Base-by-base conservation (phyloP, 2,329 filamentous ascomycete species). In the Phialophora chinensis region DNA sequence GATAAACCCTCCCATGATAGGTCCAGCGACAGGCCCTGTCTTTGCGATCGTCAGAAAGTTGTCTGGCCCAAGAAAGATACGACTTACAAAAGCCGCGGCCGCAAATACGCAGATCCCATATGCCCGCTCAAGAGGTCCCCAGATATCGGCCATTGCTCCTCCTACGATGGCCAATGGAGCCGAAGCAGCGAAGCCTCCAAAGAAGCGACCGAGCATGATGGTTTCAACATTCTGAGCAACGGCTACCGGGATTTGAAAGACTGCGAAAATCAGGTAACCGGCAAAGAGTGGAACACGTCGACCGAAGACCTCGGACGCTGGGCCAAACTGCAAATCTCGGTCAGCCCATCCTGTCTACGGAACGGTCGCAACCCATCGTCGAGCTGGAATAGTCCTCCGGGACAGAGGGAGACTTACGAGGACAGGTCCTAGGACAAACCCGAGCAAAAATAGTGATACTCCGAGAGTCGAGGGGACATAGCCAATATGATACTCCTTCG, bases 241-340 rank as follows among this genome's bases (percentile, higher is more conserved):
- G 2, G 82, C 85, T 12, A 85, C 82, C 0, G 84, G 82, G 57
- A 87, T 83, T 63, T 86, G 82, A 66, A 87, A 86, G 52, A 87
- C 80, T 1, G 79, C 78, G 63, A 86, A 85, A 20, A 80, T 65
- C 12, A 77, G 71, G 69, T 83, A 83, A 0, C 83, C 84, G 23
- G 80, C 70, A 73, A 85, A 82, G 4, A 87, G 73, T 1, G 84
- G 83, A 3, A 73, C 69, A 60, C 77, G 80, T 4, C 85, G 80
- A 0, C 86, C 85, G 66, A 82, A 85, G 0, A 84, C 65, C 67
- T 84, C 82, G 20, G 79, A 82, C 4, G 80, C 69, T 1, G 81
- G 81, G 1, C 79, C 81, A 73, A 79, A 83, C 38, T 44, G 14
- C 20, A 44, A 7, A n/a, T 2, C 14, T 7, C 17, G 6, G 17